These are phyloP conservation scores for Herpetomonas samuelpessoai DNA, from an alignment of 208 protist species.

Conservation along the genomic window DNA sequence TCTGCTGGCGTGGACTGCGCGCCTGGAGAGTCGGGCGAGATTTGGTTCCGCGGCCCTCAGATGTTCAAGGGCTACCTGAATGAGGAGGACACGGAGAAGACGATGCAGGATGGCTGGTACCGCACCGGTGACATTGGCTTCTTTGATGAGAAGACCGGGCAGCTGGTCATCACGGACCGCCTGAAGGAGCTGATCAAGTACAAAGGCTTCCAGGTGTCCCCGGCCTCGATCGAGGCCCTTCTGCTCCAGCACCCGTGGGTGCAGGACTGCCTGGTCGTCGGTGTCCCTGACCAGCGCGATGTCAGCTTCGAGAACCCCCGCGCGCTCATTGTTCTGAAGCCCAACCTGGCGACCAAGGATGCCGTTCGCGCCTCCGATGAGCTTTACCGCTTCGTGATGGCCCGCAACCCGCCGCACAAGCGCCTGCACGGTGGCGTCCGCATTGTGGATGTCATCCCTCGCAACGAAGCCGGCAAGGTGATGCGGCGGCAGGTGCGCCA, in stretches of 20 bases:
- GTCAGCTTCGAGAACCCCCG: slow-evolving; percentile 63
- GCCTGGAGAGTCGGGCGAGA: slow-evolving; percentile 48
- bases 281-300: slow-evolving; percentile 37
- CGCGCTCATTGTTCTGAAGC: slow-evolving; percentile 64
- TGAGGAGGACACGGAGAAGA: slow-evolving; percentile 33
- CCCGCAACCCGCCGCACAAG: slow-evolving; percentile 60
- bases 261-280: slow-evolving; percentile 66
- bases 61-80: slow-evolving; percentile 78
- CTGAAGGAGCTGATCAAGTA: slow-evolving; percentile 92
- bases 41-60: slow-evolving; percentile 68
- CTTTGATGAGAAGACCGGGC: slow-evolving; percentile 29
- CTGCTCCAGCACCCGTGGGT: slow-evolving; percentile 59
- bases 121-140: slow-evolving; percentile 76
- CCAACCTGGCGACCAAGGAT: slow-evolving; percentile 20
- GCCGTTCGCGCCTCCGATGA: slow-evolving; percentile 32
- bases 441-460: slow-evolving; percentile 60
- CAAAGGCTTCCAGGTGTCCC: slow-evolving; percentile 90
- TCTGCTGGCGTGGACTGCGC: slow-evolving; percentile 20
- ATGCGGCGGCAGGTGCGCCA: slow-evolving; percentile 50
- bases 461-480: slow-evolving; percentile 73
- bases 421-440: slow-evolving; percentile 59
- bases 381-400: slow-evolving; percentile 41
- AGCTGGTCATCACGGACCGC: slow-evolving; percentile 59
- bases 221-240: slow-evolving; percentile 73
- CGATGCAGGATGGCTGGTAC: slow-evolving; percentile 64